Evolutionary conservation across 495 filamentous ascomycete genomes (phyloP).

Genomic region (Pyronema domesticum): DNA sequence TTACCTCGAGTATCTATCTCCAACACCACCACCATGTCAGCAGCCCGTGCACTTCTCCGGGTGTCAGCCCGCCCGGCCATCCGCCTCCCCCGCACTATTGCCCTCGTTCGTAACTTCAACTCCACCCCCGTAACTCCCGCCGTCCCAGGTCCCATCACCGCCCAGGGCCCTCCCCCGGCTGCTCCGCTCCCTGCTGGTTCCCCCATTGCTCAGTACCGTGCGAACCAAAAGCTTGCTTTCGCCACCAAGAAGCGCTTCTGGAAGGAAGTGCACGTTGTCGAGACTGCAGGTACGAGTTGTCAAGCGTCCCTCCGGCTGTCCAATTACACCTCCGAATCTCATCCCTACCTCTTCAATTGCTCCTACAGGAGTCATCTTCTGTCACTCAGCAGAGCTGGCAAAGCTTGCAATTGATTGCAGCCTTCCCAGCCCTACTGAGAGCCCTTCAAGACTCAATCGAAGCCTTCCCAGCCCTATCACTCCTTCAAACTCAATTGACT

Average conservation of each 20-base stretch:
- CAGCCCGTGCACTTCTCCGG: no score
- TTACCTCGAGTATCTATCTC: no score
- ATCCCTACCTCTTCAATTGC: no score
- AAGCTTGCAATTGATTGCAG: no score
- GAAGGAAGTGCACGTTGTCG: conserved; percentile 55
- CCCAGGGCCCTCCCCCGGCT: conserved; percentile 68
- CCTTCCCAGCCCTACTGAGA: no score
- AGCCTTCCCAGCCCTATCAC: background rate
- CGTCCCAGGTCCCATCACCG: conserved; percentile 49
- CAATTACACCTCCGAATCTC: background rate
- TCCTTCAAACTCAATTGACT: background rate
- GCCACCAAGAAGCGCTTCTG: conserved; percentile 51
- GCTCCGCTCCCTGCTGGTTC: conserved; percentile 43
- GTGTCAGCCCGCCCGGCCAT: no score
- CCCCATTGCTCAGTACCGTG: conserved; percentile 27
- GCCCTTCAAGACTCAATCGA: no score
- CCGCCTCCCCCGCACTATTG: background rate
- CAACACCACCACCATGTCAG: no score
- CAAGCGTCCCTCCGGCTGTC: conserved; percentile 30
- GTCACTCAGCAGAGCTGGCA: no score
- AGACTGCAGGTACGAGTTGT: conserved; percentile 6
- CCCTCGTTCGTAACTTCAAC: background rate
- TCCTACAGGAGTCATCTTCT: no score
- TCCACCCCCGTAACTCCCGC: conserved; percentile 35
- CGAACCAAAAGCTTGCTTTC: conserved; percentile 35